Evolutionary conservation across 768 basidiomycete genomes (phyloP).

Genomic region (Termitomyces heimii): DNA sequence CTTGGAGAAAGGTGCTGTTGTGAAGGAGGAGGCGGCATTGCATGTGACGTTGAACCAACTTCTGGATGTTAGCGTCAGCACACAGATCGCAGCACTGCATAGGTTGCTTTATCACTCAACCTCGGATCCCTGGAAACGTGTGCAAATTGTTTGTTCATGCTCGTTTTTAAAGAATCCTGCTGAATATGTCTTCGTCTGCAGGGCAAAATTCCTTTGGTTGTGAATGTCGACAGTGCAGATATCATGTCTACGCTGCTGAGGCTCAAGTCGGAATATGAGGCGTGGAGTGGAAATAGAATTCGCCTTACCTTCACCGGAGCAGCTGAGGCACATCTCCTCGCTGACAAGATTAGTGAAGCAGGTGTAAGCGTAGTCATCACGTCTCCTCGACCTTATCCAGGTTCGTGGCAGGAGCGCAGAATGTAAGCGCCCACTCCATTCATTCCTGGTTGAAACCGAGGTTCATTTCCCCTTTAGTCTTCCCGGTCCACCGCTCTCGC

Average conservation of each 20-base stretch:
- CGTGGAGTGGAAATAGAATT: constrained; percentile 20
- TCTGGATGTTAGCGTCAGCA: constrained; percentile 47
- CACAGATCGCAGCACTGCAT: constrained; percentile 55
- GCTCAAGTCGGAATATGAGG: constrained; percentile 52
- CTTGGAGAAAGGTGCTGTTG: constrained; percentile 57
- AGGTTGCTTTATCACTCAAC: constrained; percentile 31
- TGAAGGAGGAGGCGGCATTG: constrained; percentile 59
- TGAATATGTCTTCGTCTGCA: constrained; percentile 15
- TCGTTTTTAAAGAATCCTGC: constrained; percentile 13
- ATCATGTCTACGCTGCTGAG: constrained; percentile 63
- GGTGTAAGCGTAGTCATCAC: constrained; percentile 69
- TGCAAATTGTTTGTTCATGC: constrained; percentile 26
- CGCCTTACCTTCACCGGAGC: constrained; percentile 54
- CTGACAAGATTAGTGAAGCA: constrained; percentile 53
- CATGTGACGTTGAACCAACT: constrained; percentile 44
- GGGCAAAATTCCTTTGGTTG: constrained; percentile 59
- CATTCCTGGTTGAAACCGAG: neutral
- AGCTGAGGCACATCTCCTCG: constrained; percentile 57
- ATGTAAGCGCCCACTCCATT: constrained; percentile 35
- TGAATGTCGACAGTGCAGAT: constrained; percentile 67
- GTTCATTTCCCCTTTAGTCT: constrained; percentile 27
- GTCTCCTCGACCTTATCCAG: constrained; percentile 57
- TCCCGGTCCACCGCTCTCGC: constrained; percentile 65
- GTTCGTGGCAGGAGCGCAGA: constrained; percentile 57
- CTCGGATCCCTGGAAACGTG: constrained; percentile 27